phyloP scores from a whole-genome alignment of 2,329 filamentous ascomycete genomes.

The Stagonosporopsis tanaceti region DNA sequence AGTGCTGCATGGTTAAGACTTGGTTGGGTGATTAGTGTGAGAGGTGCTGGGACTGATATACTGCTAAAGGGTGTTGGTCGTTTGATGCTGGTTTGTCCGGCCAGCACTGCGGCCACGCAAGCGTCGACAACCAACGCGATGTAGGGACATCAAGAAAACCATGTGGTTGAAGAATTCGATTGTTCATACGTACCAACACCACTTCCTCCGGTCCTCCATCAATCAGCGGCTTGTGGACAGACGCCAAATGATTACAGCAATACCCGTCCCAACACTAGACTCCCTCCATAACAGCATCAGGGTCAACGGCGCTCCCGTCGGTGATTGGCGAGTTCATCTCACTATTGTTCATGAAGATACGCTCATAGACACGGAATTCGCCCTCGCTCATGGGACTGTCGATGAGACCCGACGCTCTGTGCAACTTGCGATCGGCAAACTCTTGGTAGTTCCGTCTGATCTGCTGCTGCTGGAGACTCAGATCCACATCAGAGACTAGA shows the following conservation, averaged over 20 bases:
- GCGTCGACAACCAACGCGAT: not conserved
- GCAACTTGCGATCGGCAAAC: conserved; percentile 18
- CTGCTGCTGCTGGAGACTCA: conserved; percentile 5
- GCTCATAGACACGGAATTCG: conserved; percentile 28
- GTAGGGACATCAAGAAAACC: not conserved
- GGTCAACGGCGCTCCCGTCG: not conserved
- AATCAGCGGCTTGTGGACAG: not conserved
- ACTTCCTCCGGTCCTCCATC: not conserved
- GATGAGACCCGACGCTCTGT: not conserved
- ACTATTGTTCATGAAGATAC: conserved; percentile 27
- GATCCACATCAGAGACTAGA: not conserved
- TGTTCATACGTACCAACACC: conserved; percentile 4
- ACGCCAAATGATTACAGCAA: not conserved
- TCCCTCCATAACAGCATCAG: conserved; percentile 2
- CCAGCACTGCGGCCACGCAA: not conserved
- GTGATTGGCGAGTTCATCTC: conserved; percentile 10
- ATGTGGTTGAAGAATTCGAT: not conserved
- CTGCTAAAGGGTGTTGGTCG: not conserved
- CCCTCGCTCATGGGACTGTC: conserved; percentile 18
- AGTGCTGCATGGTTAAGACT: not conserved
- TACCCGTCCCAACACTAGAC: not conserved
- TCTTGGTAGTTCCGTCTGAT: conserved; percentile 28
- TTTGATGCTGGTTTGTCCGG: not conserved
- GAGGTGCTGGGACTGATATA: not conserved
- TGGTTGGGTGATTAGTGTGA: not conserved